These are phyloP conservation scores for Aspergillus nomiae DNA, from an alignment of 2,329 filamentous ascomycete species.

Conservation along the genomic window DNA sequence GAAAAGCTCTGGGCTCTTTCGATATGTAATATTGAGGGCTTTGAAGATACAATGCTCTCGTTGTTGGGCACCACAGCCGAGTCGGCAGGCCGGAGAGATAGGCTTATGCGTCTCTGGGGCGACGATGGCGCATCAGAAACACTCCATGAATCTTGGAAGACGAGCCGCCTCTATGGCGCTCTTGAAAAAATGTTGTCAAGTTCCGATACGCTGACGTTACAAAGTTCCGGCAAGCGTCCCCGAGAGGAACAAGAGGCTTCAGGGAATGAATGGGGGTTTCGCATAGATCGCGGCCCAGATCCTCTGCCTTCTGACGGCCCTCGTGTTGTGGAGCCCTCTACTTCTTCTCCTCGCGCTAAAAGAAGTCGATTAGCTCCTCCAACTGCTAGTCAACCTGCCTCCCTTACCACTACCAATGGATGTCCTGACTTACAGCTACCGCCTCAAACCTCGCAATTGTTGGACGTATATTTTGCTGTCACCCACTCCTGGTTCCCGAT, in stretches of 20 bases:
- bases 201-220: conserved; percentile 27
- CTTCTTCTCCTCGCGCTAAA: conserved; percentile 27
- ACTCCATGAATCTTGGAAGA: conserved; percentile 48
- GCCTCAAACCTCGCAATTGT: conserved; percentile 52
- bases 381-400: conserved; percentile 12
- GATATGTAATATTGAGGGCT: conserved; percentile 46
- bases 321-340: conserved; percentile 31
- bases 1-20: conserved; percentile 50
- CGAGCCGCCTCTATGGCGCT: conserved; percentile 40
- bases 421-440: conserved; percentile 44
- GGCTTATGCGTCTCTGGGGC: conserved; percentile 42
- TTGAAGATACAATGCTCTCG: conserved; percentile 44
- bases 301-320: conserved; percentile 32
- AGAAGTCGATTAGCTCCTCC: conserved; percentile 28
- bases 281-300: conserved; percentile 30
- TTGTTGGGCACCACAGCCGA: conserved; percentile 40
- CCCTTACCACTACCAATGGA: conserved; percentile 8
- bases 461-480: conserved; percentile 60
- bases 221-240: conserved; percentile 34
- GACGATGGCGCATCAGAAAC: conserved; percentile 45
- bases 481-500: conserved; percentile 63
- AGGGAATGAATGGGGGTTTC: conserved; percentile 33
- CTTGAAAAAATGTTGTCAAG: conserved; percentile 46
- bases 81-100: conserved; percentile 33
- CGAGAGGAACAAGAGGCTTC: conserved; percentile 31